Evolutionary conservation across 345 rosid genomes (phyloP).

Genomic region (Turnera subulata): DNA sequence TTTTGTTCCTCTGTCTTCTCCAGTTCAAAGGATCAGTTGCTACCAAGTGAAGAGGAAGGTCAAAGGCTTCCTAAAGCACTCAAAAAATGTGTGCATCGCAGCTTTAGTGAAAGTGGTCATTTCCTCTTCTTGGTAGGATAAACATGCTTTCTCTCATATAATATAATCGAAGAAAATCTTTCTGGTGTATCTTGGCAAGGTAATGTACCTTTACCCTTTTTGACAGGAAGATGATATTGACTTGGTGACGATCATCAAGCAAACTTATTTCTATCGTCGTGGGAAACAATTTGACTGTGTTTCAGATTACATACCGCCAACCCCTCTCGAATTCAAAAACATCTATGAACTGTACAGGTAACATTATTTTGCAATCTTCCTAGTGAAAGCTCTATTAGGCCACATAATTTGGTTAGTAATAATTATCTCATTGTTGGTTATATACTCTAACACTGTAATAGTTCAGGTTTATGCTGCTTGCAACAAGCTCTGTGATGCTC

Average conservation of each 20-base stretch:
- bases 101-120: constrained; percentile 56
- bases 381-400: no score
- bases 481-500: constrained; percentile 42
- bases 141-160: constrained; percentile 13
- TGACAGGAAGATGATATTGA: constrained; percentile 45
- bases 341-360: constrained; percentile 22
- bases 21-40: constrained; percentile 68
- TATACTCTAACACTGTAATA: neutral
- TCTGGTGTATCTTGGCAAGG: no score
- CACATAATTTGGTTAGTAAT: no score
- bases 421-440: no score
- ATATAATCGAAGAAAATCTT: neutral
- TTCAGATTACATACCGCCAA: constrained; percentile 17
- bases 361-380: constrained; percentile 4
- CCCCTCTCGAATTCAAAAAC: constrained; percentile 5
- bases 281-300: constrained; percentile 10
- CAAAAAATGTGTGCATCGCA: constrained; percentile 45
- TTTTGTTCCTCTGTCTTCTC: neutral
- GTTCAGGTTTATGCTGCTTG: constrained; percentile 30
- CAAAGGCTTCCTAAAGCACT: constrained; percentile 40
- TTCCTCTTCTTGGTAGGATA: constrained; percentile 61
- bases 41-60: constrained; percentile 65
- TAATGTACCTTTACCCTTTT: neutral
- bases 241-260: constrained; percentile 12
- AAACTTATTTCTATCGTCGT: constrained; percentile 13